Evolutionary conservation across 108 stramenopile species (phyloP), one percentile per base, ranked within the genome.

Genomic region (Halocafeteria seosinensis): DNA sequence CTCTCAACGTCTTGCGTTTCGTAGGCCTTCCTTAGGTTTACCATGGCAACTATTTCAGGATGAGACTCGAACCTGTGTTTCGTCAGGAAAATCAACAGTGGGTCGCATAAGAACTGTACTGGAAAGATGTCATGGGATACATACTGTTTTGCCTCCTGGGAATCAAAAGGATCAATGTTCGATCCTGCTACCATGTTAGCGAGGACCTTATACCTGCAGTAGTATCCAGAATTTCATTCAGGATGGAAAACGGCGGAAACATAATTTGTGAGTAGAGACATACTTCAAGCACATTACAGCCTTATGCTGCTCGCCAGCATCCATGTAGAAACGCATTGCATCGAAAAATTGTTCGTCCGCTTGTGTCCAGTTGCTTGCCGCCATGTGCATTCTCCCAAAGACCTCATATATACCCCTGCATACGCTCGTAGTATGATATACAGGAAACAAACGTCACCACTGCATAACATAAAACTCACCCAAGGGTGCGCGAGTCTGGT

Each of bases 321-420:
- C 76, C 61, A 78, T 77, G 50, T 79, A 80, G 71, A 55, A 70
- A 25, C 74, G 70, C 36, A 81, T 78, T n/a, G 73, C 76, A 61
- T 77, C 76, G 38, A 72, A 77, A 28, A 79, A 78, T 62, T 81
- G 74, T 60, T 80, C 71, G 64, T 80, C 78, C n/a, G 81, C 81
- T 47, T 68, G 59, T 13, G 47, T 38, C 78, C 78, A 81, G 32
- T 68, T 28, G 60, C 68, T 71, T 55, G 69, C 66, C 28, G 68
- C 37, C 81, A 81, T 77, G 68, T 74, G 52, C 80, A 79, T 81
- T 67, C 76, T 78, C n/a, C 78, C 81, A 25, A 78, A 78, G 42
- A 77, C 76, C 55, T 81, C 80, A 11, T 71, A 50, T 33, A 81
- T 74, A 38, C n/a, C n/a, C n/a, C n/a, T n/a, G n/a, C n/a, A n/a